Percentiles rank a stretch among this genome's conserved stretches.
These are phyloP conservation scores for Boletus nobilissimus DNA, from an alignment of 1,284 basidiomycete genomes.

Conservation along the genomic window DNA sequence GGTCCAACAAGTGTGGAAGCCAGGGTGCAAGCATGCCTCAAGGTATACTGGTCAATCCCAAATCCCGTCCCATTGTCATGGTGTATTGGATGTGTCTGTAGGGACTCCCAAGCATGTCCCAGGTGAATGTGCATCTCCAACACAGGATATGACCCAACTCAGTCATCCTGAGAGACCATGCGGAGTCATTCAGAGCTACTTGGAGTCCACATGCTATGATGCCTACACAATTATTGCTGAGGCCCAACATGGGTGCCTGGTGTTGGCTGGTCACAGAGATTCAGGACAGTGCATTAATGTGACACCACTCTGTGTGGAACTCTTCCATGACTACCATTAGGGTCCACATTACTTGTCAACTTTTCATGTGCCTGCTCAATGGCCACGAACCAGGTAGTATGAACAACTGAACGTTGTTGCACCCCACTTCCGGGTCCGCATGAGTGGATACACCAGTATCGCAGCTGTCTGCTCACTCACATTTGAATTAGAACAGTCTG, in stretches of 20 bases:
- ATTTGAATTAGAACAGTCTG: neutral
- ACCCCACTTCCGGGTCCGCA: neutral
- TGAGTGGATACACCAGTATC: neutral
- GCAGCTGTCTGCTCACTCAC: neutral
- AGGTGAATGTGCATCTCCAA: constrained; percentile 30
- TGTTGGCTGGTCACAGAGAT: neutral
- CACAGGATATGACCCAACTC: constrained; percentile 30
- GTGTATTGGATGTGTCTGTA: no score
- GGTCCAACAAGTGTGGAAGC: constrained; percentile 66
- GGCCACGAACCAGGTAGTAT: neutral
- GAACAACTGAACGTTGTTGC: neutral
- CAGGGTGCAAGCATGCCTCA: constrained; percentile 58
- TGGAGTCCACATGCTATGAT: neutral
- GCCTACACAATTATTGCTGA: neutral
- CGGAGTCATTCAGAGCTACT: neutral
- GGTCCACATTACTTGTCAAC: neutral
- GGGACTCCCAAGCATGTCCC: no score
- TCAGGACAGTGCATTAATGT: neutral
- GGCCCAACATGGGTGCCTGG: neutral
- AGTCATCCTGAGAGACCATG: constrained; percentile 16
- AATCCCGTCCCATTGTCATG: no score
- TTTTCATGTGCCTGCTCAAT: neutral
- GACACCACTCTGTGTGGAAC: no score
- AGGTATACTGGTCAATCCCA: no score
- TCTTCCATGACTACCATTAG: no score